Evolutionary conservation across 129 eudicot species (phyloP).

Genomic region (Rutidosis leptorrhynchoides): DNA sequence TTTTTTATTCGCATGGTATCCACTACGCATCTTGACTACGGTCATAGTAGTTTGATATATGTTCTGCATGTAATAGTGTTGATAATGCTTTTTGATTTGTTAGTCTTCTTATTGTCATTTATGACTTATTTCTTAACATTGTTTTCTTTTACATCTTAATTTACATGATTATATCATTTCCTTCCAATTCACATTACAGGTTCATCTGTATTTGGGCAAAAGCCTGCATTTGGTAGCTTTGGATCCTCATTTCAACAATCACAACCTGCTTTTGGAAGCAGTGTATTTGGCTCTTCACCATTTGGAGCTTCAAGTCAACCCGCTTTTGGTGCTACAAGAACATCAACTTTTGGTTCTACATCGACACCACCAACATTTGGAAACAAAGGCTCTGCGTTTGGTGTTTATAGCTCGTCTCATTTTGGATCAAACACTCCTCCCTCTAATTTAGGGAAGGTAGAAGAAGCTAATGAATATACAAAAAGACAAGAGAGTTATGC

Average conservation of each 20-base stretch:
- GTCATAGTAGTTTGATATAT: not conserved
- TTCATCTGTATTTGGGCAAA: slow-evolving; percentile 78
- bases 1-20: too few relatives aligned
- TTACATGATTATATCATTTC: not conserved
- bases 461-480: slow-evolving; percentile 67
- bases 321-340: slow-evolving; percentile 55
- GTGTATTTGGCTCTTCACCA: too few relatives aligned
- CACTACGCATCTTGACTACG: not conserved
- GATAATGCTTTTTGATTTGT: not conserved
- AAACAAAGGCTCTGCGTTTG: too few relatives aligned
- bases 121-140: not conserved
- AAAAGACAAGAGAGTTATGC: slow-evolving; percentile 61
- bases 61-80: not conserved
- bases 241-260: too few relatives aligned
- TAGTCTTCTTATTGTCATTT: not conserved
- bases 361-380: too few relatives aligned
- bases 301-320: too few relatives aligned
- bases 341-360: slow-evolving; percentile 66
- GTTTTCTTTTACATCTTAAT: not conserved
- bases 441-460: slow-evolving; percentile 78
- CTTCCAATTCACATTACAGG: slow-evolving; percentile 35
- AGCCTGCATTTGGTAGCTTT: slow-evolving; percentile 94
- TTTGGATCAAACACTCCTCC: too few relatives aligned
- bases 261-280: too few relatives aligned
- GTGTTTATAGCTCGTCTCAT: too few relatives aligned